Conservation (phyloP, 208 protist genomes). For the Trichomonas tenax region DNA sequence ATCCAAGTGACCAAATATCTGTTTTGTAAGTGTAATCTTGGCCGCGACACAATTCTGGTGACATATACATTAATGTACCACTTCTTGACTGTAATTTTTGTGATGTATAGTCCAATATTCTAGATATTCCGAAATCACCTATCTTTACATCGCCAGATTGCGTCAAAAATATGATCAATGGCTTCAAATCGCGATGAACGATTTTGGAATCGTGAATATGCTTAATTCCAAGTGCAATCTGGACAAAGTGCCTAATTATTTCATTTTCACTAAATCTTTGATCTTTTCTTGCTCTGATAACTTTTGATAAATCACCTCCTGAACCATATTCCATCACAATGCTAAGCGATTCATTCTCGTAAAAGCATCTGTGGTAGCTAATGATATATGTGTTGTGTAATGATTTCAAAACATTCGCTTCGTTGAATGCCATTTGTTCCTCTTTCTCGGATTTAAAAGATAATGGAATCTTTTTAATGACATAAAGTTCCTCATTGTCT, state of each 20-base stretch:
- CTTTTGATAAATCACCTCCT: background rate
- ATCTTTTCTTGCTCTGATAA: background rate
- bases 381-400: background rate
- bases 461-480: background rate
- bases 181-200: conserved; percentile 46
- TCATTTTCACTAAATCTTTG: background rate
- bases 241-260: conserved; percentile 44
- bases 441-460: no score
- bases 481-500: background rate
- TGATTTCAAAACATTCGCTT: background rate
- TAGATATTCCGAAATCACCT: background rate
- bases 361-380: background rate
- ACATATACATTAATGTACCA: conserved; percentile 1
- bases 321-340: background rate
- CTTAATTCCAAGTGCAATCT: conserved; percentile 45
- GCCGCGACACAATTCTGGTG: background rate
- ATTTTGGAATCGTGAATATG: conserved; percentile 48
- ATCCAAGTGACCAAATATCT: conserved; percentile 24
- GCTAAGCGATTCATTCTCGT: background rate
- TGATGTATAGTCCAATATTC: background rate
- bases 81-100: background rate
- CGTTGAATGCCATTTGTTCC: background rate
- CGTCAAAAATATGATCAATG: background rate
- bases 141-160: background rate
- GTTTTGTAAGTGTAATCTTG: background rate